Conservation (phyloP, 1,284 basidiomycete genomes). For the Cryptococcus sp. region DNA sequence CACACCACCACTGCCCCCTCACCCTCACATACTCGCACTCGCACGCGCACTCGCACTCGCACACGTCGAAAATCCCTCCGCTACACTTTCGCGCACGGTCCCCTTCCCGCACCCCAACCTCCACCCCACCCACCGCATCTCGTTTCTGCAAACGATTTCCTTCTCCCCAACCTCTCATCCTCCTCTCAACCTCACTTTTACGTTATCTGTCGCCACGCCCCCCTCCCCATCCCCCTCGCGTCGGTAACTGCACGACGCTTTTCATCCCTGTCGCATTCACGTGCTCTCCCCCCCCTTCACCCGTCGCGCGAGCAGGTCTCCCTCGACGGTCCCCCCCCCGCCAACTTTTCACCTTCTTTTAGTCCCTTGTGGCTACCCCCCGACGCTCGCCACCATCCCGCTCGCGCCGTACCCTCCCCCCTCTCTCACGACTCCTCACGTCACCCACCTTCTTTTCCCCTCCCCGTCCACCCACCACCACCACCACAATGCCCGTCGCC, state of each 20-base stretch:
- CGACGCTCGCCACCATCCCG: neutral
- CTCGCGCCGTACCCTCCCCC: neutral
- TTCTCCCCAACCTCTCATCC: slow-evolving; percentile 1
- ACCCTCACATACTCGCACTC: too few species aligned
- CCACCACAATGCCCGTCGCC: slow-evolving; percentile 36
- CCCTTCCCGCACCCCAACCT: too few species aligned
- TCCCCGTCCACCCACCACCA: neutral
- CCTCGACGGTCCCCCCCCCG: slow-evolving; percentile 25
- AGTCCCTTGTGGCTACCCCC: neutral
- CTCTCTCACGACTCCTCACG: neutral
- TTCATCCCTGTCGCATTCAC: too few species aligned
- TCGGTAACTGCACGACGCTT: too few species aligned
- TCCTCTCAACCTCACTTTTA: slow-evolving; percentile 3
- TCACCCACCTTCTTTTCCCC: neutral
- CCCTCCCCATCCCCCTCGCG: neutral
- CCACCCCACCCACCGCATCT: too few species aligned
- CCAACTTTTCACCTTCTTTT: slow-evolving; percentile 2
- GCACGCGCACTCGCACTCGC: too few species aligned
- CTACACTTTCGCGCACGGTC: too few species aligned
- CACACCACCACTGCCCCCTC: too few species aligned
- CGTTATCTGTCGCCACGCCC: neutral
- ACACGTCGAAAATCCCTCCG: too few species aligned
- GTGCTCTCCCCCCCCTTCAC: neutral
- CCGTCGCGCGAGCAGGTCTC: slow-evolving; percentile 31
- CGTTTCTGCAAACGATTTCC: neutral